Evolutionary conservation across 306 rosid genomes (phyloP).

Genomic region (Malus sylvestris): DNA sequence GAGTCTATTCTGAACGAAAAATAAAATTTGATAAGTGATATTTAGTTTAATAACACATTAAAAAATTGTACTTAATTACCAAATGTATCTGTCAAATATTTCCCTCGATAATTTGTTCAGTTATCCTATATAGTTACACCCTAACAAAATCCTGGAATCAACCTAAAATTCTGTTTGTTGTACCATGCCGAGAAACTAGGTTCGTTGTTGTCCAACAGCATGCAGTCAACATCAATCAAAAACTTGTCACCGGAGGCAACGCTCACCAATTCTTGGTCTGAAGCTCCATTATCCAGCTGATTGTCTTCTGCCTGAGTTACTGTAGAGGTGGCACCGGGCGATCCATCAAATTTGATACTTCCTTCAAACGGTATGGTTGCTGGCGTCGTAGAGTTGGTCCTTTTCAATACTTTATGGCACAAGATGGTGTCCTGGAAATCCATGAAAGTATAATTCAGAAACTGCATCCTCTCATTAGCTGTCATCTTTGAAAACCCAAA

Average conservation of each 20-base stretch:
- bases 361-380: too few species aligned
- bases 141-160: not conserved
- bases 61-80: not conserved
- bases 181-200: not conserved
- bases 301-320: not conserved
- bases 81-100: too few species aligned
- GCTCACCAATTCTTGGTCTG: not conserved
- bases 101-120: not conserved
- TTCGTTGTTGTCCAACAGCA: not conserved
- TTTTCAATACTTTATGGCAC: conserved; percentile 46
- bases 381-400: not conserved
- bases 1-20: not conserved
- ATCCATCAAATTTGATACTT: not conserved
- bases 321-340: not conserved
- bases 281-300: not conserved
- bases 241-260: not conserved
- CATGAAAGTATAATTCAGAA: conserved; percentile 20
- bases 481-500: conserved; percentile 48
- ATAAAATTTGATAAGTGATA: not conserved
- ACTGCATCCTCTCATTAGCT: conserved; percentile 7
- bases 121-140: not conserved
- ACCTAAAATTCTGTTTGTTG: not conserved
- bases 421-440: conserved; percentile 35
- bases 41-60: not conserved
- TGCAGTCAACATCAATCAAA: not conserved